Conservation (phyloP, 495 filamentous ascomycete genomes). For the Neurospora tetrasperma region DNA sequence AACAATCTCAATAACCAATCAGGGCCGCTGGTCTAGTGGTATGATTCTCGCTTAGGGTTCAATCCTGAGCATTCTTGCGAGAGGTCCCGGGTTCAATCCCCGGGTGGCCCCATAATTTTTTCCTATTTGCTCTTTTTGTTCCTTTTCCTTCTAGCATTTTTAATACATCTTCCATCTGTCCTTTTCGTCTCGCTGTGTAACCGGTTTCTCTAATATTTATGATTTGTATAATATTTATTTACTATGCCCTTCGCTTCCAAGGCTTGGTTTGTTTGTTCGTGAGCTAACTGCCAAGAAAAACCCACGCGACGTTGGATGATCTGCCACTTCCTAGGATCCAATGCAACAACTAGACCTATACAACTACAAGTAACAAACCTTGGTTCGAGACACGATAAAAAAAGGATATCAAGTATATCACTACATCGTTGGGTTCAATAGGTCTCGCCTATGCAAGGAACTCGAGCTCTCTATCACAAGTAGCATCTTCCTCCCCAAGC, state of each 20-base stretch:
- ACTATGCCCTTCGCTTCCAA: neutral
- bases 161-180: neutral
- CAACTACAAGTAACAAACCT: neutral
- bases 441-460: neutral
- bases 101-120: neutral
- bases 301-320: too few species aligned
- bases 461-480: neutral
- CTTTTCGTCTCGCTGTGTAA: neutral
- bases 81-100: neutral
- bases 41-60: neutral
- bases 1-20: neutral
- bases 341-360: too few species aligned
- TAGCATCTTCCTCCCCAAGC: neutral
- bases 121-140: neutral
- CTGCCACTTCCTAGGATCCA: too few species aligned
- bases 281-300: neutral
- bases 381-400: neutral
- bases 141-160: neutral
- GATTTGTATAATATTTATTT: neutral
- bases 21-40: neutral
- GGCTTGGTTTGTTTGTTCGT: neutral
- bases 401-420: neutral
- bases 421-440: neutral
- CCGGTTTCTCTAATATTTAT: neutral
- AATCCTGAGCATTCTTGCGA: neutral